Evolutionary conservation across 495 filamentous ascomycete genomes (phyloP).

Genomic region (Daldinia vernicosa): DNA sequence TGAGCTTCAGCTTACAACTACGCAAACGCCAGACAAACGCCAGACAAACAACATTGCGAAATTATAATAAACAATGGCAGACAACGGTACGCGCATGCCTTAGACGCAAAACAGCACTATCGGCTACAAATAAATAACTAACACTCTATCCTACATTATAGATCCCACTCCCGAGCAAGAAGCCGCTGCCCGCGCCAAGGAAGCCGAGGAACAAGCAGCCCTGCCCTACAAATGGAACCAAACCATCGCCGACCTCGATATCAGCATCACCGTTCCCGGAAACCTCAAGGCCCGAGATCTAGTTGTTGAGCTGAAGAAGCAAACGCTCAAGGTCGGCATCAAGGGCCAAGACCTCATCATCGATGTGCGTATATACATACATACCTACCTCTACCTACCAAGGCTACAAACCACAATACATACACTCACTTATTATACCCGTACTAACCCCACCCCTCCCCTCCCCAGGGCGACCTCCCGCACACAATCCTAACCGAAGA

Average conservation of each 20-base stretch:
- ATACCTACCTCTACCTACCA: no score
- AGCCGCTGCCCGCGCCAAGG: slow-evolving; percentile 75
- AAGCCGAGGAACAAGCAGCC: slow-evolving; percentile 86
- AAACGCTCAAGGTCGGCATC: slow-evolving; percentile 78
- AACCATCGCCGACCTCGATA: slow-evolving; percentile 89
- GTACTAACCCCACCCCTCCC: not conserved
- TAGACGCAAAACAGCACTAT: not conserved
- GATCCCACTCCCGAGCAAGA: slow-evolving; percentile 69
- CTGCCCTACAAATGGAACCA: slow-evolving; percentile 98
- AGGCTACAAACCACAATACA: not conserved
- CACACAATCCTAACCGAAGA: slow-evolving; percentile 84
- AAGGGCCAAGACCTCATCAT: slow-evolving; percentile 90
- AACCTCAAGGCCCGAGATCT: slow-evolving; percentile 88
- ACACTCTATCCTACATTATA: slow-evolving; percentile 35
- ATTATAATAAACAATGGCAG: slow-evolving; percentile 25
- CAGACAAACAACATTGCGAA: not conserved
- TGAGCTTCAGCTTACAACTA: not conserved
- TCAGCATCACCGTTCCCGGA: slow-evolving; percentile 75
- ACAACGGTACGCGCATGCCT: slow-evolving; percentile 20
- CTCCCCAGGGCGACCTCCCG: slow-evolving; percentile 78
- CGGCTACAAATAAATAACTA: slow-evolving; percentile 33
- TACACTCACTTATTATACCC: not conserved
- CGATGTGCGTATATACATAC: slow-evolving; percentile 65
- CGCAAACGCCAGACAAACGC: slow-evolving; percentile 1
- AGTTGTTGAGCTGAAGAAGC: slow-evolving; percentile 82